phyloP scores from a whole-genome alignment of 441 rosid species.

The Mallotus repandus region DNA sequence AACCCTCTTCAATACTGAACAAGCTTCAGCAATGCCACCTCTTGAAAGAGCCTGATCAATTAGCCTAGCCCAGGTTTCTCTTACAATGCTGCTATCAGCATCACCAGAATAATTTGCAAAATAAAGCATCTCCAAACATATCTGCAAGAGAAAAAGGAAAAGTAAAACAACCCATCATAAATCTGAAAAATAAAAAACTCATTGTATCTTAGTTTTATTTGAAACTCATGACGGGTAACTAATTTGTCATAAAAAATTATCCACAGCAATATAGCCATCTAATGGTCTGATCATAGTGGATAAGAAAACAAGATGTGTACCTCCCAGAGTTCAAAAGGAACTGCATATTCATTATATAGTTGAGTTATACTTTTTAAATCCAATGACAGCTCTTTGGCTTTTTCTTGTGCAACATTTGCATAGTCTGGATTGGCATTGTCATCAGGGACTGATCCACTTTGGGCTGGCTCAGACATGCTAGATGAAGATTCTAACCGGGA shows the following conservation, averaged over 20 bases:
- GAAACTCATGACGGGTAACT: background rate
- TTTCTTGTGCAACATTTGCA: constrained; percentile 63
- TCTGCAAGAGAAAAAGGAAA: constrained; percentile 45
- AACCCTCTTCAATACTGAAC: constrained; percentile 83
- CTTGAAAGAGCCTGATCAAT: constrained; percentile 85
- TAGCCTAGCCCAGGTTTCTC: constrained; percentile 95
- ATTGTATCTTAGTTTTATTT: background rate
- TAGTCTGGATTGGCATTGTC: constrained; percentile 40
- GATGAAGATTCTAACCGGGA: constrained; percentile 51
- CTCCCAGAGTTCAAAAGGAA: constrained; percentile 98
- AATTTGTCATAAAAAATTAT: background rate
- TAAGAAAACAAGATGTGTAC: constrained; percentile 35
- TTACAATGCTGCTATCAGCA: constrained; percentile 83
- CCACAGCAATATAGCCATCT: constrained; percentile 7
- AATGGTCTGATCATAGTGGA: constrained; percentile 7
- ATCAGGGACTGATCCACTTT: constrained; percentile 44
- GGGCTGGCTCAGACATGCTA: constrained; percentile 52
- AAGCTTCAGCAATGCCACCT: constrained; percentile 94
- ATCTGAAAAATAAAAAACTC: background rate
- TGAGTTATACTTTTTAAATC: constrained; percentile 93
- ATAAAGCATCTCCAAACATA: constrained; percentile 90
- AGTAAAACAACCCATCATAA: constrained; percentile 11
- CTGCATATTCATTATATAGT: constrained; percentile 93
- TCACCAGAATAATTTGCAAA: constrained; percentile 93
- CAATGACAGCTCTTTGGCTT: constrained; percentile 81